A percentile compares a stretch with the other conserved stretches of the same genome.
Evolutionary conservation across 2,329 filamentous ascomycete species (phyloP).

Genomic region (Graphilbum ipis-grandicollis): DNA sequence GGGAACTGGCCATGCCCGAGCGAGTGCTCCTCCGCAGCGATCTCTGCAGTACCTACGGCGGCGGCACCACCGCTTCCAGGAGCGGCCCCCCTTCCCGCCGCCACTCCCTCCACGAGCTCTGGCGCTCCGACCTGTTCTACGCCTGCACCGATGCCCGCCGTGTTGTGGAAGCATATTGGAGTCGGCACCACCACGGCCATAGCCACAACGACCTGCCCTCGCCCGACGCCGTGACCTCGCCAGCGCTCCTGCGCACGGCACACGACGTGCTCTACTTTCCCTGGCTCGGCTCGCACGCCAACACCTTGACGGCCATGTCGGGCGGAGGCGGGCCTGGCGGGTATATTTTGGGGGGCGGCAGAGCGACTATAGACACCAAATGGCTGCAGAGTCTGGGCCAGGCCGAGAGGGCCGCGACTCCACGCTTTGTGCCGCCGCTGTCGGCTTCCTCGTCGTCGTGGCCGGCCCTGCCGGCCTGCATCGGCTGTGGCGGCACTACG

Average conservation of each 20-base stretch:
- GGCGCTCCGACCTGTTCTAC: constrained; percentile 8
- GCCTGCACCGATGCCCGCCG: constrained; percentile 5
- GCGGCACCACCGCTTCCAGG: neutral
- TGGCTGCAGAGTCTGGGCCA: neutral
- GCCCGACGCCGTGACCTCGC: too few relatives aligned
- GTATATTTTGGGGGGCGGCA: too few relatives aligned
- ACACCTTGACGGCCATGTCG: too few relatives aligned
- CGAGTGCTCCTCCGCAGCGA: constrained; percentile 7
- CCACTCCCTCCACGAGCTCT: constrained; percentile 6
- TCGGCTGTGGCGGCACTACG: neutral
- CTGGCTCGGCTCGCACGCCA: neutral
- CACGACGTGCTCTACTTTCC: neutral
- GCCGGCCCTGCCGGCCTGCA: neutral
- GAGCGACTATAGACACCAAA: neutral
- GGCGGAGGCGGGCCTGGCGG: too few relatives aligned
- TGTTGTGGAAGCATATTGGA: constrained; percentile 1
- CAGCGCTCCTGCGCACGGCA: neutral
- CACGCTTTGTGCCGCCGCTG: neutral
- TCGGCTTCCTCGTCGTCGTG: too few relatives aligned
- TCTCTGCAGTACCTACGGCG: neutral
- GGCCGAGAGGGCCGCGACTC: neutral
- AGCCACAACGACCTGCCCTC: neutral
- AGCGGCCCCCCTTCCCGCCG: neutral
- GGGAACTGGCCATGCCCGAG: constrained; percentile 6
- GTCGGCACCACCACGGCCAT: neutral